Percentiles rank a stretch among this genome's conserved stretches.
These are phyloP conservation scores for Alternaria sp. DNA, from an alignment of 2,329 filamentous ascomycete species.

Conservation along the genomic window DNA sequence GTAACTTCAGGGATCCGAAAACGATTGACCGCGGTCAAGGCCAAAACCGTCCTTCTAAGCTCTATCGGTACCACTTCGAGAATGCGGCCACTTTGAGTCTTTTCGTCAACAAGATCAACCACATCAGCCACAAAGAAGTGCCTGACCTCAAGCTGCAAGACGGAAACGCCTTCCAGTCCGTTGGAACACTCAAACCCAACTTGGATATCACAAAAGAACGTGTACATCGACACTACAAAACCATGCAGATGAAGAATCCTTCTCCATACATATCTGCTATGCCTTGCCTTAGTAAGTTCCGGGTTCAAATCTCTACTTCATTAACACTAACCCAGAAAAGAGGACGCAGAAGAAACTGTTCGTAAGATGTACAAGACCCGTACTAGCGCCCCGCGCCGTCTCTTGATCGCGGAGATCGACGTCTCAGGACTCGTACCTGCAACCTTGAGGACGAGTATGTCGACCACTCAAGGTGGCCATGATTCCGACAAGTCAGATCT, in stretches of 20 bases:
- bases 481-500: no score
- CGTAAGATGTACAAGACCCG: neutral
- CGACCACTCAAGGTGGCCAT: neutral
- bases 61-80: slow-evolving; percentile 27
- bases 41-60: slow-evolving; percentile 4
- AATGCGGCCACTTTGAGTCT: slow-evolving; percentile 22
- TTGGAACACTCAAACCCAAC: slow-evolving; percentile 10
- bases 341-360: neutral
- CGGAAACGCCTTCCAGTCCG: slow-evolving; percentile 28
- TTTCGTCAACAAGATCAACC: slow-evolving; percentile 20
- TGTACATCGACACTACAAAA: slow-evolving; percentile 19
- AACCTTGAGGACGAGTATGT: neutral
- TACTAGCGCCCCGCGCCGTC: neutral
- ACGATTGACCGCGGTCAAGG: no score
- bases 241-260: slow-evolving; percentile 22
- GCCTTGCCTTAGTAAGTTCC: slow-evolving; percentile 14
- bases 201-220: slow-evolving; percentile 15
- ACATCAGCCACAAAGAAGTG: slow-evolving; percentile 19
- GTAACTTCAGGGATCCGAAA: no score
- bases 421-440: neutral
- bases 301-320: no score
- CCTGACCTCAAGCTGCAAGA: slow-evolving; percentile 12
- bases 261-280: slow-evolving; percentile 27
- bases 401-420: neutral
- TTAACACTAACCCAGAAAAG: no score